phyloP scores from a whole-genome alignment of 2,329 filamentous ascomycete genomes.

The Apiospora marii region DNA sequence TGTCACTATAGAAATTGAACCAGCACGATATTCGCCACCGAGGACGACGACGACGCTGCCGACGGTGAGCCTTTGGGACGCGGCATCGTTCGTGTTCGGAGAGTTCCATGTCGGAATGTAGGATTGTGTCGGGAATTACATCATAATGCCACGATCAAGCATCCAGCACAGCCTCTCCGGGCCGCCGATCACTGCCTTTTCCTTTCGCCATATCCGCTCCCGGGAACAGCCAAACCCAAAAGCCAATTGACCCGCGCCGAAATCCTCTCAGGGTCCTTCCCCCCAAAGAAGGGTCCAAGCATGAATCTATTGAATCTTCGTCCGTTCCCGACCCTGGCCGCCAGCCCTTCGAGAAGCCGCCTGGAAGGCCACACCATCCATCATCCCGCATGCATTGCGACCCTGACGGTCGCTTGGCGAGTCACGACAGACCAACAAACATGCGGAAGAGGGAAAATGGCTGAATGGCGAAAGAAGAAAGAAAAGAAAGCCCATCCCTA shows the following conservation, averaged over 20 bases:
- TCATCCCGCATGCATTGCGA: conserved; percentile 17
- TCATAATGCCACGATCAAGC: conserved; percentile 21
- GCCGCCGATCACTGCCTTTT: conserved; percentile 20
- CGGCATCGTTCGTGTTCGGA: conserved; percentile 20
- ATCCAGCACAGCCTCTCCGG: conserved; percentile 19
- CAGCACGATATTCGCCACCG: neutral
- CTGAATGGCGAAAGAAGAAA: too few relatives aligned
- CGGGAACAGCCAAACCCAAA: conserved; percentile 16
- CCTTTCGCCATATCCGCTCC: neutral
- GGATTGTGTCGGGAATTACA: conserved; percentile 17
- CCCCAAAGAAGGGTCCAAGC: conserved; percentile 15
- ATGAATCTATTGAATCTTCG: conserved; percentile 19
- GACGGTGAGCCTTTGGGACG: neutral
- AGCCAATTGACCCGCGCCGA: conserved; percentile 7
- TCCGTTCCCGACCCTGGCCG: conserved; percentile 10
- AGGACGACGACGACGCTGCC: neutral
- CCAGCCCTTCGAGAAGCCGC: conserved; percentile 19
- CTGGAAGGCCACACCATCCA: conserved; percentile 1
- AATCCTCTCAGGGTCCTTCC: neutral
- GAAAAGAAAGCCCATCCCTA: neutral
- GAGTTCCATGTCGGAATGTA: conserved; percentile 8
- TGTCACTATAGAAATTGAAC: neutral
- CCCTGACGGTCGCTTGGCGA: conserved; percentile 16
- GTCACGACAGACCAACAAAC: neutral
- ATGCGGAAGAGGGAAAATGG: too few relatives aligned